phyloP scores from a whole-genome alignment of 2,329 filamentous ascomycete species.

The Leptographium flavum region DNA sequence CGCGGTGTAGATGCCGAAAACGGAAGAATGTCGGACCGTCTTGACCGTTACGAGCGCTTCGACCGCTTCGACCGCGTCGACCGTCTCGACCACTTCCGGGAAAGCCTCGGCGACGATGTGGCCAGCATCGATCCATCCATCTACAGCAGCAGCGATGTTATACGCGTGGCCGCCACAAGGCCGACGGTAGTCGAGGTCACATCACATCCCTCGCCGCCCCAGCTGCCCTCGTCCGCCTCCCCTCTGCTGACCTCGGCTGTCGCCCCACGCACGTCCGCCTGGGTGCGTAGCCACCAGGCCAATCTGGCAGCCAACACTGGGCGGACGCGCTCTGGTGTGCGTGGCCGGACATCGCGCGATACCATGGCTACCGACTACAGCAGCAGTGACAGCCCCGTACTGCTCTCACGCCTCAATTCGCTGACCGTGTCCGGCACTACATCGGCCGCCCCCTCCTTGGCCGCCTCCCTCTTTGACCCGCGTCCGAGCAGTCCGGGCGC shows the following conservation, averaged over 20 bases:
- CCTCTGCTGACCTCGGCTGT: not conserved
- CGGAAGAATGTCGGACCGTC: not conserved
- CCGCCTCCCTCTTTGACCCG: slow-evolving; percentile 2
- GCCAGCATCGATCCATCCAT: not conserved
- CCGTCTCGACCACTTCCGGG: not conserved
- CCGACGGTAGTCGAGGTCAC: not conserved
- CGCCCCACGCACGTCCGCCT: slow-evolving; percentile 9
- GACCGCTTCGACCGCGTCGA: too few relatives aligned
- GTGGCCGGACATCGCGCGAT: slow-evolving; percentile 6
- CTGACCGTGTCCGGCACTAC: slow-evolving; percentile 7
- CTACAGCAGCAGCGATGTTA: not conserved
- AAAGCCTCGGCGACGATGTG: not conserved
- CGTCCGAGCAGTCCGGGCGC: slow-evolving; percentile 4
- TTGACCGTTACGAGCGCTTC: not conserved
- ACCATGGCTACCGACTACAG: slow-evolving; percentile 8
- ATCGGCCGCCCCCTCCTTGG: not conserved
- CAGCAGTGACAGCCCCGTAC: slow-evolving; percentile 1
- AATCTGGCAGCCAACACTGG: not conserved
- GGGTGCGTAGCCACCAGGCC: slow-evolving; percentile 9
- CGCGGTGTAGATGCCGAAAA: not conserved
- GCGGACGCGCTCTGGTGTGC: not conserved
- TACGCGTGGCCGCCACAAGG: not conserved
- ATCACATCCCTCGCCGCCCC: not conserved
- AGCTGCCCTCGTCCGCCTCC: not conserved
- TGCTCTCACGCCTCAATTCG: slow-evolving; percentile 11